phyloP scores from a whole-genome alignment of 257 asterid species.

The Ilex aquifolium region DNA sequence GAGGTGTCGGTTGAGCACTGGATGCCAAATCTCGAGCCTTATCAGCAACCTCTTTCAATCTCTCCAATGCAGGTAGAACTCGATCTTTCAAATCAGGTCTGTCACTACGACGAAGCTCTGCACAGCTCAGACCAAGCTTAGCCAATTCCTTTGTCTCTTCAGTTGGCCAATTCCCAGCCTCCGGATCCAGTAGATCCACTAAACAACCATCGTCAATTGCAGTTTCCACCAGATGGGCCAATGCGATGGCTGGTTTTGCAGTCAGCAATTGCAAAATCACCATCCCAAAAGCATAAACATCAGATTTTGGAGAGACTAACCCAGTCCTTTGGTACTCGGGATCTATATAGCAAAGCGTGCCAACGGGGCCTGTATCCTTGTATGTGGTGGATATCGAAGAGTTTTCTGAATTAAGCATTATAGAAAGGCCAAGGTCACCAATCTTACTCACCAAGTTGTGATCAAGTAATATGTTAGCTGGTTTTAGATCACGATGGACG shows the following conservation, averaged over 20 bases:
- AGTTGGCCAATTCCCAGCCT: slow-evolving; percentile 69
- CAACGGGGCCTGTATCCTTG: slow-evolving; percentile 50
- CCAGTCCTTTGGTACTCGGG: slow-evolving; percentile 95
- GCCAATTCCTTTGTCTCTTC: slow-evolving; percentile 56
- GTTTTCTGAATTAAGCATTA: slow-evolving; percentile 39
- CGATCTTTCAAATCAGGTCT: slow-evolving; percentile 55
- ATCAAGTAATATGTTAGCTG: slow-evolving; percentile 84
- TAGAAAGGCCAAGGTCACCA: slow-evolving; percentile 82
- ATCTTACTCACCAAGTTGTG: slow-evolving; percentile 71
- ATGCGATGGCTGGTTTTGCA: slow-evolving; percentile 60
- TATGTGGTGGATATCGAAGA: slow-evolving; percentile 22
- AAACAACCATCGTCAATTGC: slow-evolving; percentile 39
- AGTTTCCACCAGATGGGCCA: slow-evolving; percentile 55
- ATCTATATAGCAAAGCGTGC: slow-evolving; percentile 77
- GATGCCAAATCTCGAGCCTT: slow-evolving; percentile 28
- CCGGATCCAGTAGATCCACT: slow-evolving; percentile 41
- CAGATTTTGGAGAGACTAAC: slow-evolving; percentile 52
- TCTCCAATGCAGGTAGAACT: slow-evolving; percentile 61
- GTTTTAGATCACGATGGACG: slow-evolving; percentile 88
- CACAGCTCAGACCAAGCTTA: slow-evolving; percentile 59
- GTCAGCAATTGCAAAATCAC: slow-evolving; percentile 72
- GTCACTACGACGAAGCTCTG: slow-evolving; percentile 57
- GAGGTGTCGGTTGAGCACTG: slow-evolving; percentile 31
- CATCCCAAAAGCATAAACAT: slow-evolving; percentile 78
- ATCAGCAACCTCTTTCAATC: slow-evolving; percentile 47